Evolutionary conservation across 2,329 filamentous ascomycete species (phyloP), one percentile per base, ranked within the genome.

Genomic region (Colletotrichum euphorbiae): DNA sequence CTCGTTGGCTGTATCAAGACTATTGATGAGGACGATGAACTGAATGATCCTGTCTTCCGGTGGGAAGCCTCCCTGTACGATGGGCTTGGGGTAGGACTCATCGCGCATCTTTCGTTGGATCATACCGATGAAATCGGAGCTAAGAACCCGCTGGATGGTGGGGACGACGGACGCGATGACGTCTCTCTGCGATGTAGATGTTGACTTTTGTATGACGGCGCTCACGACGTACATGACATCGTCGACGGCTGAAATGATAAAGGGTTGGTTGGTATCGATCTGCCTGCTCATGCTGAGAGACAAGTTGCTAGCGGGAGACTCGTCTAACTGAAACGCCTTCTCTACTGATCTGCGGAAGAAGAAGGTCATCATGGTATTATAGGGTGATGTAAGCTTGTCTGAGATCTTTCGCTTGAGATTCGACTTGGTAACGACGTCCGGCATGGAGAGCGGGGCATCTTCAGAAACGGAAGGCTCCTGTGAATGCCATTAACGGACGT

Each of bases 221-320:
- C 97, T 97, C 76, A 97, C 93, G 73, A 99, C 98, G 80, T 98
- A 99, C 95, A 99, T 98, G 75, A 98, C 94, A 80, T 98, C 96
- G 81, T 99, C 96, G 8, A 99, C 94, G 0, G 95, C 94, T 2
- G 94, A 94, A 48, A 96, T 95, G 74, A 99, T 97, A 75, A 93
- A 97, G 0, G 96, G 96, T 3, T 93, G 88, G 73, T 94, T 93
- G 66, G 90, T 87, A 59, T 91, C 89, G 48, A 97, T 84, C 3
- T 91, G 84, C 74, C 86, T 92, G 74, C 86, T 90, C 46, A 91
- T 84, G 75, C 90, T 93, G 38, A 99, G 83, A 0, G 92, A 92
- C 19, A 99, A 82, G 19, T 38, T 38, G 36, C 93, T 93, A 1
- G 85, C 81, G 0, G 96, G 96, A 19, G 90, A 87, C 77, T 99